Evolutionary conservation across 2,329 filamentous ascomycete species (phyloP), one percentile per base, ranked within the genome.

Genomic region (Hypoxylon rubiginosum): DNA sequence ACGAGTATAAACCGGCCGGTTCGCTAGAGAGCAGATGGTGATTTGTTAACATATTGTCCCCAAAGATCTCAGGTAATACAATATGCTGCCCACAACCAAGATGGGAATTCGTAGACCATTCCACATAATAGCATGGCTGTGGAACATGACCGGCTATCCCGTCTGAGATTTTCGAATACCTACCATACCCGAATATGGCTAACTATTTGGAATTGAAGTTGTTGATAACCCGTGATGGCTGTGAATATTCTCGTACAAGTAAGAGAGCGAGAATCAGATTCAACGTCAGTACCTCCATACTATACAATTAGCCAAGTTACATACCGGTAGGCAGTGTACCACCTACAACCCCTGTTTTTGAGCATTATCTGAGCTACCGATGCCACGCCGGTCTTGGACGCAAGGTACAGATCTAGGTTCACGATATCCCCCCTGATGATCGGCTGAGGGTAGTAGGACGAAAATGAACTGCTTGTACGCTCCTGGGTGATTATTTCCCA

Each of bases 1-100:
- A 51, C 36, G 34, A 13, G 39, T n/a, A 41, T 30, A 19, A 36
- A 56, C 43, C 17, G 49, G 57, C n/a, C 53, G 52, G 10, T 26
- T 58, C 55, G 49, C 49, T 45, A 61, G 51, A 50, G 24, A 48
- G 39, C 4, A 58, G 39, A 53, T n/a, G 9, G 43, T 67, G 52
- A 67, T 67, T 61, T 48, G 60, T 48, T 26, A 55, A 58, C 11
- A 49, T 4, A 36, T 2, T 26, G 9, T 11, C 51, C 21, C 26
- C 32, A 39, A n/a, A 19, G 32, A 54, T 58, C 58, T 41, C 28
- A 48, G 5, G 62, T 58, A 39, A 36, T 43, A 66, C 62, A n/a
- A 7, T 3, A 58, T 58, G 49, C 15, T 39, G 46, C 41, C 41
- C 45, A 54, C 52, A 26, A 28, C 24, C 17, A 54, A 61, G 17